Evolutionary conservation across 441 rosid species (phyloP).

Genomic region (Eruca vesicaria): DNA sequence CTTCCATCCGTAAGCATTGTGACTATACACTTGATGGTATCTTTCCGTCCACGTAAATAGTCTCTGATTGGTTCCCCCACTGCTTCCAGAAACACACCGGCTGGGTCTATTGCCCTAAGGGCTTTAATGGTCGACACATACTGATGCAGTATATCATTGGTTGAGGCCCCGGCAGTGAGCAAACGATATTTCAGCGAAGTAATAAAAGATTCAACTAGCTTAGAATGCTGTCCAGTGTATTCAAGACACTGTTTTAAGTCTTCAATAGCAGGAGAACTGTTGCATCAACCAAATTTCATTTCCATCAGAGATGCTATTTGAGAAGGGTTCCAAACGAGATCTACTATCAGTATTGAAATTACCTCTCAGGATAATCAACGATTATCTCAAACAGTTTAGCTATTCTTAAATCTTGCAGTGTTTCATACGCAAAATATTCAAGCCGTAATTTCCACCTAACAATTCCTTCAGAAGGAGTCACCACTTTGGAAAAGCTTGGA

Average conservation of each 20-base stretch:
- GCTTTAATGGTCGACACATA: conserved; percentile 98
- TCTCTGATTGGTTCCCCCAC: conserved; percentile 98
- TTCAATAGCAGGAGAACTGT: conserved; percentile 94
- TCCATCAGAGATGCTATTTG: conserved; percentile 17
- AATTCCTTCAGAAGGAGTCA: conserved; percentile 74
- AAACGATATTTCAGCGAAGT: conserved; percentile 85
- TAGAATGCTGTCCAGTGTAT: conserved; percentile 96
- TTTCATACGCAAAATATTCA: conserved; percentile 96
- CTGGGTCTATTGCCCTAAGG: conserved; percentile 89
- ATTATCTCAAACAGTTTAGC: conserved; percentile 94
- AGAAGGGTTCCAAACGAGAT: not conserved
- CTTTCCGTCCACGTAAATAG: conserved; percentile 90
- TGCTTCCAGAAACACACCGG: conserved; percentile 95
- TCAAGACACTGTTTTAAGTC: conserved; percentile 96
- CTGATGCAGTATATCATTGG: conserved; percentile 98
- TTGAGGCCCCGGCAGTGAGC: conserved; percentile 99
- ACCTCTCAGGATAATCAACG: conserved; percentile 99
- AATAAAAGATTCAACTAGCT: conserved; percentile 90
- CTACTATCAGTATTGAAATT: not conserved
- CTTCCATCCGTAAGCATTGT: conserved; percentile 98
- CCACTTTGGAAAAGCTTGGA: conserved; percentile 51
- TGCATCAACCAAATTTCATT: conserved; percentile 15
- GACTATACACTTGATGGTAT: conserved; percentile 94
- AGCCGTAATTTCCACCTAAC: conserved; percentile 62
- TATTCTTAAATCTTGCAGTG: conserved; percentile 93